phyloP scores from a whole-genome alignment of 768 basidiomycete species.

The Amanita jacksonii region DNA sequence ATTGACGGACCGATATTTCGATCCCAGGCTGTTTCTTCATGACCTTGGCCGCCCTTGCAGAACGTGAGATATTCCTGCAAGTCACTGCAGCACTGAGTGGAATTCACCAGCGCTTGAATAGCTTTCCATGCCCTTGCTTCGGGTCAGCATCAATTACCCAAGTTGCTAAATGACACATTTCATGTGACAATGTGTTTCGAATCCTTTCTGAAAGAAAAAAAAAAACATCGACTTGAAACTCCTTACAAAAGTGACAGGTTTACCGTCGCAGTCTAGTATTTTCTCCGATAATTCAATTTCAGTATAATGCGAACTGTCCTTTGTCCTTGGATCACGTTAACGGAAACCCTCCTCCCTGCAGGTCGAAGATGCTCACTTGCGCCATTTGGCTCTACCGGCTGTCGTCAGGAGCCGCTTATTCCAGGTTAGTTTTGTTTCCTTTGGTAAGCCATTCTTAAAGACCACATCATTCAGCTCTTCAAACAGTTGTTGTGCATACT shows the following conservation, averaged over 20 bases:
- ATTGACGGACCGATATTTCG: conserved; percentile 46
- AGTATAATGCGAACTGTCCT: conserved; percentile 46
- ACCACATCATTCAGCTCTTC: conserved; percentile 46
- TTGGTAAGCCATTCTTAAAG: conserved; percentile 46
- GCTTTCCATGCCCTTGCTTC: conserved; percentile 62
- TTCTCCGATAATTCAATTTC: conserved; percentile 79
- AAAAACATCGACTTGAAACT: neutral
- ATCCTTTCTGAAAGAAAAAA: conserved; percentile 50
- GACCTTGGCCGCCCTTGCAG: conserved; percentile 57
- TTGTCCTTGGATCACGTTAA: conserved; percentile 27
- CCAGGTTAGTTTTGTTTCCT: conserved; percentile 51
- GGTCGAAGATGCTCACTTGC: conserved; percentile 31
- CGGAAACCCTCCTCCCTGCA: neutral
- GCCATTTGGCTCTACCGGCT: conserved; percentile 62
- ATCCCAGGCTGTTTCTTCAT: conserved; percentile 62
- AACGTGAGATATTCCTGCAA: neutral
- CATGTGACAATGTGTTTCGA: conserved; percentile 75
- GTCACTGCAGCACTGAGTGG: neutral
- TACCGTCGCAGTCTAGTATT: conserved; percentile 70
- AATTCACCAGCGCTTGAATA: conserved; percentile 64
- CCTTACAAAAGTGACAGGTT: conserved; percentile 8
- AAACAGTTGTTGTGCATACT: conserved; percentile 54
- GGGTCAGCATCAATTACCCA: conserved; percentile 72
- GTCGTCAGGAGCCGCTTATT: conserved; percentile 57
- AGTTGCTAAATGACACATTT: conserved; percentile 87